Percentiles rank a stretch among this genome's conserved stretches.
These are phyloP conservation scores for Carex parvula DNA, from an alignment of 176 grass and related monocot species.

Conservation along the genomic window DNA sequence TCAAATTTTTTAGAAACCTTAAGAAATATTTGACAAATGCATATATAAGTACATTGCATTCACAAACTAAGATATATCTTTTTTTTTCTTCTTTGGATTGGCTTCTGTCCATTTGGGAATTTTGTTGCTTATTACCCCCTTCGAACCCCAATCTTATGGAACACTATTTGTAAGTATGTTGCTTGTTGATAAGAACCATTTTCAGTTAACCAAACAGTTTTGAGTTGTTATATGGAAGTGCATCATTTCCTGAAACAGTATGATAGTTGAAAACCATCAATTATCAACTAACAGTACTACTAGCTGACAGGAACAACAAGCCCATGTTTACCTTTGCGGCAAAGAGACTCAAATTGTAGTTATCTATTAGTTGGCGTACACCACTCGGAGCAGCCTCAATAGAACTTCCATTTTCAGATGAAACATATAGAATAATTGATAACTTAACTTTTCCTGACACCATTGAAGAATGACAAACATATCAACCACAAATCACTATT, in stretches of 20 bases:
- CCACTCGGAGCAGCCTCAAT: constrained; percentile 40
- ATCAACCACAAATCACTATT: constrained; percentile 16
- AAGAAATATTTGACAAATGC: background rate
- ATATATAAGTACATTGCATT: background rate
- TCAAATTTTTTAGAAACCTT: background rate
- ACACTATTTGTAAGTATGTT: background rate
- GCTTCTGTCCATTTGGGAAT: background rate
- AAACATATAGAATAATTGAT: constrained; percentile 75
- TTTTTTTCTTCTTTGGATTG: background rate
- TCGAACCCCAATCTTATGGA: background rate
- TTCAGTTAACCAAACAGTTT: background rate
- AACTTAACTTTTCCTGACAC: constrained; percentile 60
- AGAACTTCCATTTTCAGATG: constrained; percentile 40
- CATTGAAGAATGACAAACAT: background rate
- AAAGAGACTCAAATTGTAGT: constrained; percentile 53
- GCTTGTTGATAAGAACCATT: background rate
- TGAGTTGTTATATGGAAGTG: background rate
- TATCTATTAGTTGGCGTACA: constrained; percentile 50
- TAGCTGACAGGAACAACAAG: constrained; percentile 5
- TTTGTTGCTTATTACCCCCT: background rate
- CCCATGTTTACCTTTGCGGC: constrained; percentile 50
- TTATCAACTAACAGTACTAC: background rate
- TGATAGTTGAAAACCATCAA: background rate
- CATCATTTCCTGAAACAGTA: constrained; percentile 23
- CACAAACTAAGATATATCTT: background rate